Evolutionary conservation across 164 flowering plant species (phyloP).

Genomic region (Platanus orientalis): DNA sequence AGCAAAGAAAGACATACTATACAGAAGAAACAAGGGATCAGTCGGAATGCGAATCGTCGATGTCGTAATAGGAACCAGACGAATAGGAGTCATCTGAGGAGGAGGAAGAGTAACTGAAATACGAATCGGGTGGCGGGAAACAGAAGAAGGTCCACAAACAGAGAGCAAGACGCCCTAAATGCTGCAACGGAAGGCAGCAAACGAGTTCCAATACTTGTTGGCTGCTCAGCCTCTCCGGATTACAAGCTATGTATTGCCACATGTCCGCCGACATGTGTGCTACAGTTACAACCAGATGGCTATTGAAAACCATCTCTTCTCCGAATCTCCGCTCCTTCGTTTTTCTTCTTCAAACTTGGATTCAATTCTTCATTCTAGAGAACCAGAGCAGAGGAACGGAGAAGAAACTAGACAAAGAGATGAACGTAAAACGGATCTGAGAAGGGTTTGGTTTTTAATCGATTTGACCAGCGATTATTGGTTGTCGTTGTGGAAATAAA

Average conservation of each 20-base stretch:
- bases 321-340: constrained; percentile 1
- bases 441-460: too few species aligned
- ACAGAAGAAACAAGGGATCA: constrained; percentile 8
- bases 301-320: constrained; percentile 62
- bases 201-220: constrained; percentile 60
- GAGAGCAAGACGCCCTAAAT: constrained; percentile 56
- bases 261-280: constrained; percentile 62
- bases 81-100: constrained; percentile 22
- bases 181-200: constrained; percentile 71
- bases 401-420: too few species aligned
- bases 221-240: constrained; percentile 60
- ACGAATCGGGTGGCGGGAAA: constrained; percentile 33
- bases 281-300: constrained; percentile 43
- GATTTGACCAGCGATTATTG: too few species aligned
- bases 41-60: constrained; percentile 28
- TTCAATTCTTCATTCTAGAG: too few species aligned
- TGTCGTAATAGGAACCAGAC: constrained; percentile 15
- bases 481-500: too few species aligned
- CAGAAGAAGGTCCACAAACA: constrained; percentile 63
- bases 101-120: constrained; percentile 16
- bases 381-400: too few species aligned
- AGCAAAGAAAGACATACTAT: constrained; percentile 5
- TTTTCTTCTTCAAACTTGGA: neutral
- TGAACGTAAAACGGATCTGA: too few species aligned
- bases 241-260: constrained; percentile 84